Conservation (phyloP, 2,329 filamentous ascomycete species). For the Arthrobotrys entomopaga region DNA sequence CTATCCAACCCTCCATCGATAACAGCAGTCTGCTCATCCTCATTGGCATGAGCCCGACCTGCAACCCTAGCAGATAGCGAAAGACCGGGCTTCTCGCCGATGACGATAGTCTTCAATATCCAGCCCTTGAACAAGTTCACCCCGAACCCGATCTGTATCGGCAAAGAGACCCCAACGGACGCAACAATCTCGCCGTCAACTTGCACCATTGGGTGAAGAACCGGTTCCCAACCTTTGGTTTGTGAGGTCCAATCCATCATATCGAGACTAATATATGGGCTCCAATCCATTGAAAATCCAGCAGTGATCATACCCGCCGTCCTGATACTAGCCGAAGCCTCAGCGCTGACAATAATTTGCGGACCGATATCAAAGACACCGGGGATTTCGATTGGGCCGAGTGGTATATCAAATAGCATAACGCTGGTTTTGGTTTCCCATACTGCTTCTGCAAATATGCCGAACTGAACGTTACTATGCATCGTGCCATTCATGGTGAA, state of each 20-base stretch:
- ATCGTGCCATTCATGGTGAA: slow-evolving; percentile 52
- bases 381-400: slow-evolving; percentile 31
- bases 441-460: slow-evolving; percentile 20
- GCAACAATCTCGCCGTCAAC: slow-evolving; percentile 41
- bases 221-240: slow-evolving; percentile 37
- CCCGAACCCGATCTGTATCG: slow-evolving; percentile 36
- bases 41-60: slow-evolving; percentile 14
- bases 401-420: slow-evolving; percentile 40
- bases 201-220: slow-evolving; percentile 39
- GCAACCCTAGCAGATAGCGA: slow-evolving; percentile 27
- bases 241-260: slow-evolving; percentile 39
- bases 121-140: slow-evolving; percentile 41
- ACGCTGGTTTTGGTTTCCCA: slow-evolving; percentile 26
- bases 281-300: slow-evolving; percentile 46
- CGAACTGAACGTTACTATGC: slow-evolving; percentile 37
- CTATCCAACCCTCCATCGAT: slow-evolving; percentile 24
- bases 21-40: slow-evolving; percentile 15
- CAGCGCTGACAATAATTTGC: slow-evolving; percentile 35
- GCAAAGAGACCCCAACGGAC: slow-evolving; percentile 24
- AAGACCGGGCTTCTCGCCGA: slow-evolving; percentile 31
- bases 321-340: slow-evolving; percentile 30
- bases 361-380: slow-evolving; percentile 40
- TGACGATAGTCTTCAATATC: slow-evolving; percentile 32
- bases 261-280: slow-evolving; percentile 43
- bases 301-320: slow-evolving; percentile 38